phyloP scores from a whole-genome alignment of 1,139 yeast genomes.

The Taphrina sp. region DNA sequence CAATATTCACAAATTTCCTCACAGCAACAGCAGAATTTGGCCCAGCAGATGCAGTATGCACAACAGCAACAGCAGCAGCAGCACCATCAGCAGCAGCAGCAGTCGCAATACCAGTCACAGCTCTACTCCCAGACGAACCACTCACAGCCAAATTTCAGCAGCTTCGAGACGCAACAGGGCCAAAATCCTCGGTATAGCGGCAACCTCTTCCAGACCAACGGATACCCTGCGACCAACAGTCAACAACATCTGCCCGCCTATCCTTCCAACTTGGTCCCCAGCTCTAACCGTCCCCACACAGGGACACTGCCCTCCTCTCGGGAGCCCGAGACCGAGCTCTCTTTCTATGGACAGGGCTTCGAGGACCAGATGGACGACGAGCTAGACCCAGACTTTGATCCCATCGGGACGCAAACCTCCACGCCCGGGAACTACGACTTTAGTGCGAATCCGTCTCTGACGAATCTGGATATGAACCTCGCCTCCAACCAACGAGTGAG shows the following conservation, averaged over 20 bases:
- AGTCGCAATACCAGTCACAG: conserved; percentile 3
- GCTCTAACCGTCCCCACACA: conserved; percentile 5
- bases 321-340: neutral
- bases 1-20: neutral
- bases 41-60: neutral
- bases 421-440: conserved; percentile 29
- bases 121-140: neutral
- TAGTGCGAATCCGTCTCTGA: conserved; percentile 23
- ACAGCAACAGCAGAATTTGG: neutral
- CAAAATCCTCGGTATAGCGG: conserved; percentile 13
- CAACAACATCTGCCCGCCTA: conserved; percentile 16
- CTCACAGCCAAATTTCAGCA: neutral
- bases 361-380: conserved; percentile 16
- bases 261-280: conserved; percentile 18
- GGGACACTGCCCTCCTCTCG: conserved; percentile 14
- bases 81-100: conserved; percentile 1
- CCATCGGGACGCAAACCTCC: conserved; percentile 24
- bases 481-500: neutral
- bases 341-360: neutral
- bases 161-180: neutral
- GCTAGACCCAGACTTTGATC: conserved; percentile 20
- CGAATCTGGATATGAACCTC: conserved; percentile 18
- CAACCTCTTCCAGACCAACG: conserved; percentile 18
- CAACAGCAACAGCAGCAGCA: neutral
- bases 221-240: conserved; percentile 17